These are phyloP conservation scores for Zygosaccharomyces siamensis DNA, from an alignment of 805 yeast species.

Conservation along the genomic window DNA sequence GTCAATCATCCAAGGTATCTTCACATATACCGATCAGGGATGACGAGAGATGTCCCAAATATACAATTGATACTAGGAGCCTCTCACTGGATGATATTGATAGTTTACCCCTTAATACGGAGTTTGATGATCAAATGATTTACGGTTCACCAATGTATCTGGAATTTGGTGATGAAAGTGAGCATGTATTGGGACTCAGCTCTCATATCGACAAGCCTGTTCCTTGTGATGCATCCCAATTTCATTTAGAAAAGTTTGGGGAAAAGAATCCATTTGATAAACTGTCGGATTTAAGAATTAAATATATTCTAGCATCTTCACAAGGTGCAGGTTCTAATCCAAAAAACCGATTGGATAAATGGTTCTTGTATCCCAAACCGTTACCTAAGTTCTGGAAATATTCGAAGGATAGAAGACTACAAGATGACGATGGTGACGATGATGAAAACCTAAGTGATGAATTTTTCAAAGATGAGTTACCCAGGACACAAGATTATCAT, in stretches of 20 bases:
- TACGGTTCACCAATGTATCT: conserved; percentile 33
- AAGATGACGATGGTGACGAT: conserved; percentile 9
- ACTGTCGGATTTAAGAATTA: conserved; percentile 51
- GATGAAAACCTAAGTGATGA: conserved; percentile 9
- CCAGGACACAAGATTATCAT: conserved; percentile 7
- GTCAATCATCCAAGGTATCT: conserved; percentile 1
- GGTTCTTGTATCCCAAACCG: conserved; percentile 86
- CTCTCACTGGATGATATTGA: conserved; percentile 32
- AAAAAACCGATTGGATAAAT: conserved; percentile 51
- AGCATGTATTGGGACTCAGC: conserved; percentile 6
- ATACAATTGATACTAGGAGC: neutral
- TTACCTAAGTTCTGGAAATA: conserved; percentile 41
- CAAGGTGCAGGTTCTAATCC: conserved; percentile 73
- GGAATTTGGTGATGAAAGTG: conserved; percentile 19
- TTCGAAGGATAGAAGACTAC: conserved; percentile 29
- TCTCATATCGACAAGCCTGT: conserved; percentile 12
- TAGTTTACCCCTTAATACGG: conserved; percentile 27
- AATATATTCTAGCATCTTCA: conserved; percentile 56
- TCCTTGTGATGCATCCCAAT: conserved; percentile 14
- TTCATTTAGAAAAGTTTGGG: conserved; percentile 13
- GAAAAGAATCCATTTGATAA: conserved; percentile 16
- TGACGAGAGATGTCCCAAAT: neutral
- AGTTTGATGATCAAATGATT: conserved; percentile 32
- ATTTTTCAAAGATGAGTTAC: neutral
- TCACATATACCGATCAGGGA: neutral